Conservation (phyloP, 1,139 yeast genomes). For the Zygosaccharomyces pseudobailii region DNA sequence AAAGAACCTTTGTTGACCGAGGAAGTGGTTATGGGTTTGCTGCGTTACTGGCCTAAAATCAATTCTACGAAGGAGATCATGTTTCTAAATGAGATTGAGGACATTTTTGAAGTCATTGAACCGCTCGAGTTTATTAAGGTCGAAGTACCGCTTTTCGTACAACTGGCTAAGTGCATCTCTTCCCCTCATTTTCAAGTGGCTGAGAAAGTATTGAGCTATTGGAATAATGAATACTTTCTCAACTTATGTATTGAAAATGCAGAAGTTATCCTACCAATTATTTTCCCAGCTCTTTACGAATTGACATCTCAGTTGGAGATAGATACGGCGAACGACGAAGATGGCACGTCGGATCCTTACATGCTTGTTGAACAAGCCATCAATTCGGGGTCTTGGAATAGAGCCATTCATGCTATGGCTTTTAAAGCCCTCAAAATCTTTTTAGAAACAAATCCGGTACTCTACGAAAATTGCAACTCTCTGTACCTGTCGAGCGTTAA, state of each 20-base stretch:
- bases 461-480: constrained; percentile 88
- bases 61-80: constrained; percentile 93
- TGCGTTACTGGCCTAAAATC: constrained; percentile 96
- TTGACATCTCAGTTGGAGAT: constrained; percentile 53
- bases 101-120: constrained; percentile 93
- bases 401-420: constrained; percentile 87
- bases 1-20: constrained; percentile 90
- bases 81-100: constrained; percentile 94
- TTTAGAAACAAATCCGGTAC: constrained; percentile 86
- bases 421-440: constrained; percentile 87
- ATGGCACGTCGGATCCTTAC: constrained; percentile 33
- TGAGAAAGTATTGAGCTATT: constrained; percentile 88
- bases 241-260: constrained; percentile 86
- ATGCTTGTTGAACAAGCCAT: constrained; percentile 37
- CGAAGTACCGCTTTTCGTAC: constrained; percentile 91
- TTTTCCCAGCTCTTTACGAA: constrained; percentile 86
- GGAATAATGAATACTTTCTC: constrained; percentile 93
- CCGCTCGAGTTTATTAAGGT: constrained; percentile 88
- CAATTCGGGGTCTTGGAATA: constrained; percentile 62
- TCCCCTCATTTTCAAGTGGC: constrained; percentile 97
- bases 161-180: constrained; percentile 87
- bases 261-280: constrained; percentile 86
- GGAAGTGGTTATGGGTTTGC: constrained; percentile 87
- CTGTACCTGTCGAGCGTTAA: constrained; percentile 52
- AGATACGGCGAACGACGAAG: constrained; percentile 37